phyloP scores from a whole-genome alignment of 2,329 filamentous ascomycete genomes.

The Cladophialophora carrionii region DNA sequence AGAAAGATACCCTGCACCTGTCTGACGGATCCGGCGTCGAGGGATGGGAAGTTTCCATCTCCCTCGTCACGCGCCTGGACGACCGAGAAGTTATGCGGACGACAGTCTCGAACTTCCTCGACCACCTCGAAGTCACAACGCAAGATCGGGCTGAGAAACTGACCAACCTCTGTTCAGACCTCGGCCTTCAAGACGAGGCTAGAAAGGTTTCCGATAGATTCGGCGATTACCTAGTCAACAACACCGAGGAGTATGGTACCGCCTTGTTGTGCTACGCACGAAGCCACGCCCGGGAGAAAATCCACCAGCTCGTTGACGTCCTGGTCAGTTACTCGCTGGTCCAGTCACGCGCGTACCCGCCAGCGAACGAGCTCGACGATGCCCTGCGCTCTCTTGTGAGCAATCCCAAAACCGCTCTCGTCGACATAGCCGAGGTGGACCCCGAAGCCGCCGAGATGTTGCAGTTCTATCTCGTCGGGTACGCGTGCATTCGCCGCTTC shows the following conservation, averaged over 20 bases:
- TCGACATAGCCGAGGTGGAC: constrained; percentile 72
- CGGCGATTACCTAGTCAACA: constrained; percentile 73
- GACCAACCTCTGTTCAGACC: constrained; percentile 73
- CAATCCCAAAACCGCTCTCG: constrained; percentile 71
- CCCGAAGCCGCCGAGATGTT: constrained; percentile 80
- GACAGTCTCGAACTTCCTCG: constrained; percentile 73
- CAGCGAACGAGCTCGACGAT: constrained; percentile 70
- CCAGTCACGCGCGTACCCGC: constrained; percentile 79
- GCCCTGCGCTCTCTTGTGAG: constrained; percentile 71
- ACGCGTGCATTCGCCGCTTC: constrained; percentile 86
- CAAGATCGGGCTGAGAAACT: constrained; percentile 77
- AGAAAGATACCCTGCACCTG: constrained; percentile 42
- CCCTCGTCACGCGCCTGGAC: constrained; percentile 80
- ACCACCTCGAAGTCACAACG: constrained; percentile 72
- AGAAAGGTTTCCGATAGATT: constrained; percentile 84
- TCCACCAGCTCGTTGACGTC: constrained; percentile 82
- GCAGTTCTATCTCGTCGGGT: constrained; percentile 84
- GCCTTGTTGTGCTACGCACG: constrained; percentile 90
- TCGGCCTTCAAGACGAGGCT: constrained; percentile 78
- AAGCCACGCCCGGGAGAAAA: constrained; percentile 74
- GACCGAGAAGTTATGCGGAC: constrained; percentile 70
- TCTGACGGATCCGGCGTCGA: constrained; percentile 55
- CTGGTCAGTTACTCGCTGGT: constrained; percentile 86
- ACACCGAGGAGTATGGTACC: constrained; percentile 78
- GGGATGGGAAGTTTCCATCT: constrained; percentile 88